These are phyloP conservation scores for Fusarium euwallaceae DNA, from an alignment of 2,329 filamentous ascomycete species.

Conservation along the genomic window DNA sequence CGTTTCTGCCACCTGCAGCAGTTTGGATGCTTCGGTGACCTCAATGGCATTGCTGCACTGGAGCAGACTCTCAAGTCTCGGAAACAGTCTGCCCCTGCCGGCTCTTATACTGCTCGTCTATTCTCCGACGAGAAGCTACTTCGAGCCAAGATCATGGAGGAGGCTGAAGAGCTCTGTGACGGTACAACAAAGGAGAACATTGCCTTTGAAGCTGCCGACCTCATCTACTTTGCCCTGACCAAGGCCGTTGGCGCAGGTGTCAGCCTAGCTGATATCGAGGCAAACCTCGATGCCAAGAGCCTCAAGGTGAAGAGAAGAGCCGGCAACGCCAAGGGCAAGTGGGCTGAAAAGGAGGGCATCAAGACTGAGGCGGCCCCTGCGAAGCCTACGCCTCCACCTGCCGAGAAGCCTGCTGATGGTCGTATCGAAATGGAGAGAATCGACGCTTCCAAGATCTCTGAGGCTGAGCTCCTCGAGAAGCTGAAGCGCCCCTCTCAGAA, in stretches of 20 bases:
- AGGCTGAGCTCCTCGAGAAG: constrained; percentile 76
- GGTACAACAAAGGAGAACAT: constrained; percentile 86
- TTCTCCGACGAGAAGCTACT: constrained; percentile 93
- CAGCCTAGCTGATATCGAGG: constrained; percentile 88
- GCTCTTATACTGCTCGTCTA: constrained; percentile 92
- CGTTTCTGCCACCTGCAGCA: constrained; percentile 95
- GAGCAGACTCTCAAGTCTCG: constrained; percentile 88
- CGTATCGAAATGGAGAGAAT: constrained; percentile 88
- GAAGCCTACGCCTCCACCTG: constrained; percentile 48
- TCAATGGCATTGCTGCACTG: constrained; percentile 83
- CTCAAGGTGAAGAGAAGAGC: constrained; percentile 94
- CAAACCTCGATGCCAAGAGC: constrained; percentile 92
- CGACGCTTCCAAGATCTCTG: constrained; percentile 73
- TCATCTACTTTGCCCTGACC: constrained; percentile 95
- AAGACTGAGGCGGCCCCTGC: constrained; percentile 54
- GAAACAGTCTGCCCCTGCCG: constrained; percentile 84
- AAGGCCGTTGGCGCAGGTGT: constrained; percentile 90
- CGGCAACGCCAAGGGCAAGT: constrained; percentile 94
- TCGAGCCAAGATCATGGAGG: constrained; percentile 97
- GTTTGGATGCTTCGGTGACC: constrained; percentile 90
- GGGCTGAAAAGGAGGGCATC: constrained; percentile 86
- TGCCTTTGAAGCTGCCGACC: constrained; percentile 93
- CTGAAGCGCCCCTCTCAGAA: constrained; percentile 93
- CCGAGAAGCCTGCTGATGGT: constrained; percentile 55
- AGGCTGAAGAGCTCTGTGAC: constrained; percentile 94